These are phyloP conservation scores for Epichloe brachyelytri DNA, from an alignment of 2,329 filamentous ascomycete genomes.

Conservation along the genomic window DNA sequence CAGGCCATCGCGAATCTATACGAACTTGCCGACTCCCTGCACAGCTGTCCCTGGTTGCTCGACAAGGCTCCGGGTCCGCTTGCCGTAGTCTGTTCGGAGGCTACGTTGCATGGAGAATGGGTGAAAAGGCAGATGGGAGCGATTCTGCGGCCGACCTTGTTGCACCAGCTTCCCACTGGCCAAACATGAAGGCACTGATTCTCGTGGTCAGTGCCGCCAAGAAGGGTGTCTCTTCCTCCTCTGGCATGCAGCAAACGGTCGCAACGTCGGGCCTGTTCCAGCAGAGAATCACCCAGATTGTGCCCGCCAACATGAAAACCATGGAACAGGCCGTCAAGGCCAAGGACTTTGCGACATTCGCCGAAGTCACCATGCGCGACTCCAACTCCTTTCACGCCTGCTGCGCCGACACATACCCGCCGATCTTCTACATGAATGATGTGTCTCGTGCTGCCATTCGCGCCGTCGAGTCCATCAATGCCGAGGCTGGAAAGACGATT, in stretches of 20 bases:
- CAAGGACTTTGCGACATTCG: conserved; percentile 77
- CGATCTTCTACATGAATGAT: conserved; percentile 98
- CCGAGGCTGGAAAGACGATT: conserved; percentile 60
- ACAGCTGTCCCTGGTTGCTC: conserved; percentile 76
- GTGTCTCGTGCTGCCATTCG: conserved; percentile 76
- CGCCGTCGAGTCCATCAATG: conserved; percentile 81
- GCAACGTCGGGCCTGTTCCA: conserved; percentile 80
- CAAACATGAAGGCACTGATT: conserved; percentile 82
- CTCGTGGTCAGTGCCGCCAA: conserved; percentile 87
- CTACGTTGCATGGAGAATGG: conserved; percentile 90
- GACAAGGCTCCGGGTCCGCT: conserved; percentile 89
- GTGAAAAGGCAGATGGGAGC: conserved; percentile 59
- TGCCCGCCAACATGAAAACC: conserved; percentile 67
- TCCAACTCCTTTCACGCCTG: conserved; percentile 95
- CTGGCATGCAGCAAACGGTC: conserved; percentile 95
- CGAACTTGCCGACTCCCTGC: conserved; percentile 68
- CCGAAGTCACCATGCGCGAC: conserved; percentile 86
- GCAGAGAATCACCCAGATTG: conserved; percentile 59
- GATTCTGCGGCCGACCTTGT: conserved; percentile 86
- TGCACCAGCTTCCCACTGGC: conserved; percentile 83
- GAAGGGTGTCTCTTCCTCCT: conserved; percentile 86
- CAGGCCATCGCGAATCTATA: conserved; percentile 88
- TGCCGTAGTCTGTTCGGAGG: conserved; percentile 89
- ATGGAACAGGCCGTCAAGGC: conserved; percentile 74
- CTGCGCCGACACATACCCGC: conserved; percentile 88